phyloP scores from a whole-genome alignment of 768 basidiomycete species.

The Sporobolomyces pararoseus region DNA sequence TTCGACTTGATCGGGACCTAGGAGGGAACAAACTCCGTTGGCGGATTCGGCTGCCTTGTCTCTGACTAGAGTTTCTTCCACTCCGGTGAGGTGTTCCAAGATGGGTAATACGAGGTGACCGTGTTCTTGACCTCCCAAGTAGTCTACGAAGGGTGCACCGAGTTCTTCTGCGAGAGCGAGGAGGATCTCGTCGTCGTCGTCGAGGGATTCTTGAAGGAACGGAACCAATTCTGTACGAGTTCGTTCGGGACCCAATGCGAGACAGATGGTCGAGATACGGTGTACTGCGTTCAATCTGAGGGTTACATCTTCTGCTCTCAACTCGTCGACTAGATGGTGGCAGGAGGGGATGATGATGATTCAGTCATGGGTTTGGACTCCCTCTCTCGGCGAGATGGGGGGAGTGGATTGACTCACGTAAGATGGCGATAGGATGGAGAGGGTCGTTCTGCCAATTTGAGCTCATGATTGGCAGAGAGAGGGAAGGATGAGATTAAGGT shows the following conservation, averaged over 20 bases:
- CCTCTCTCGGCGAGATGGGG: too few species aligned
- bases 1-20: slow-evolving; percentile 77
- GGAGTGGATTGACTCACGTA: slow-evolving; percentile 20
- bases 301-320: slow-evolving; percentile 95
- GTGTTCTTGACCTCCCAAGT: slow-evolving; percentile 80
- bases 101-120: slow-evolving; percentile 87
- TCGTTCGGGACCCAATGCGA: slow-evolving; percentile 91
- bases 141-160: slow-evolving; percentile 85
- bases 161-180: slow-evolving; percentile 93
- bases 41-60: slow-evolving; percentile 98
- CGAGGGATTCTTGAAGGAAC: slow-evolving; percentile 97
- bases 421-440: slow-evolving; percentile 41
- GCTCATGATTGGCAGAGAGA: not conserved
- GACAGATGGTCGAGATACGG: slow-evolving; percentile 93
- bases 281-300: slow-evolving; percentile 93
- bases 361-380: too few species aligned
- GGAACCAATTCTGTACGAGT: slow-evolving; percentile 92
- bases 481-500: not conserved
- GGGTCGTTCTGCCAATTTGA: slow-evolving; percentile 28
- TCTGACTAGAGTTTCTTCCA: slow-evolving; percentile 94
- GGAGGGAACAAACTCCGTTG: slow-evolving; percentile 73
- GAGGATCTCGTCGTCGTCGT: slow-evolving; percentile 97
- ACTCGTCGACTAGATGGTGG: slow-evolving; percentile 68
- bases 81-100: slow-evolving; percentile 88
- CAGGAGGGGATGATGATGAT: not conserved